A percentile compares a stretch with the other conserved stretches of the same genome.
Conservation (phyloP, 2,329 filamentous ascomycete genomes). For the Aspergillus sp. region DNA sequence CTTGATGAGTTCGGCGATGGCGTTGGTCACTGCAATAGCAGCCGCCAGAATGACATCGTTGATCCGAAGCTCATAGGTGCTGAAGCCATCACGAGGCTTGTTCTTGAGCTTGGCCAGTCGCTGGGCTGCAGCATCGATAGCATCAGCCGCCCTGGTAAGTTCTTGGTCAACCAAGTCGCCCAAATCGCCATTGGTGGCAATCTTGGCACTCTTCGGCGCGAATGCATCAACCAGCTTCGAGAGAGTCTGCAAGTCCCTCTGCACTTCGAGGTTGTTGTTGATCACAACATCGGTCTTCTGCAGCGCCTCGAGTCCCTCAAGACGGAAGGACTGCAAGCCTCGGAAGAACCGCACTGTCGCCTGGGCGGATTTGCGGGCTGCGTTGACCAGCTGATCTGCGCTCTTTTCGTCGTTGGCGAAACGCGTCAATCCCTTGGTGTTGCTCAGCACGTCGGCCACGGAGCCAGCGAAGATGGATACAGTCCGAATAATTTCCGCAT, state of each 20-base stretch:
- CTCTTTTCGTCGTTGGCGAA: constrained; percentile 96
- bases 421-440: constrained; percentile 91
- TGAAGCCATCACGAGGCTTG: constrained; percentile 94
- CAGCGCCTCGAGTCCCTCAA: constrained; percentile 85
- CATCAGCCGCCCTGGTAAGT: constrained; percentile 88
- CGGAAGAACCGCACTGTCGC: constrained; percentile 95
- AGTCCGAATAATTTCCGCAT: constrained; percentile 88
- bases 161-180: constrained; percentile 92
- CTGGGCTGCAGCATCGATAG: constrained; percentile 88
- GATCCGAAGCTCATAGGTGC: constrained; percentile 93
- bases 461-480: constrained; percentile 88
- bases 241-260: constrained; percentile 88
- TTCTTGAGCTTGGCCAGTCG: constrained; percentile 89
- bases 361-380: constrained; percentile 79
- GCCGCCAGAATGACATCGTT: constrained; percentile 94
- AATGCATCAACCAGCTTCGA: constrained; percentile 93
- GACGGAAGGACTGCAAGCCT: constrained; percentile 85
- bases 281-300: constrained; percentile 97
- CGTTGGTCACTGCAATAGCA: constrained; percentile 88
- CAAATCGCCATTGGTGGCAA: constrained; percentile 77
- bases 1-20: constrained; percentile 92
- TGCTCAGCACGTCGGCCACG: constrained; percentile 89
- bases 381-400: constrained; percentile 78
- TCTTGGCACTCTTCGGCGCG: constrained; percentile 80
- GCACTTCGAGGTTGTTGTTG: constrained; percentile 94